Conservation (phyloP, 164 flowering plant species). For the Aristolochia fimbriata region DNA sequence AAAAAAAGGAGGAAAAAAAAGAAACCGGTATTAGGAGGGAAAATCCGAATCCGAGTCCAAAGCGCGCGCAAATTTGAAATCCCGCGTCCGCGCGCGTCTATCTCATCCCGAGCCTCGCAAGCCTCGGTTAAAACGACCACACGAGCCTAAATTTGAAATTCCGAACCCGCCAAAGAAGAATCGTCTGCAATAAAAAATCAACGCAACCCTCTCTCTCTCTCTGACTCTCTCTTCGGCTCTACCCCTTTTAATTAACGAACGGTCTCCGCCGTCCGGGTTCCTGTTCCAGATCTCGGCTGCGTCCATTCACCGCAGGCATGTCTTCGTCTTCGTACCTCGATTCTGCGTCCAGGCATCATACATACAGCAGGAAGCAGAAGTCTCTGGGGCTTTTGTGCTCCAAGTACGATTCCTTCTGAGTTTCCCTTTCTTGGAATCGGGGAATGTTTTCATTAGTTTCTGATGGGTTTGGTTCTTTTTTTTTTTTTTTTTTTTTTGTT, state of each 20-base stretch:
- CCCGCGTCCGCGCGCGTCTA: conserved; percentile 2
- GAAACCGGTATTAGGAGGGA: no score
- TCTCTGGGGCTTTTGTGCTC: conserved; percentile 85
- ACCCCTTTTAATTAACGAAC: neutral
- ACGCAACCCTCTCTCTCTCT: neutral
- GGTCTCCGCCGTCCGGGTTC: no score
- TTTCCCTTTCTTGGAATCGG: neutral
- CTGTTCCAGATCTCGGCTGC: neutral
- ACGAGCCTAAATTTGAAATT: conserved; percentile 13
- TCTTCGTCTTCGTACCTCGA: conserved; percentile 5
- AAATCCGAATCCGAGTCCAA: no score
- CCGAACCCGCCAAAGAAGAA: conserved; percentile 9
- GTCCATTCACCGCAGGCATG: neutral
- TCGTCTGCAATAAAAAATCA: neutral
- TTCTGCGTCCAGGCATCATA: conserved; percentile 24
- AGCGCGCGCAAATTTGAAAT: conserved; percentile 6
- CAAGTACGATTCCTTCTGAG: conserved; percentile 32
- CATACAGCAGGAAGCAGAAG: conserved; percentile 79
- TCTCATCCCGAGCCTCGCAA: no score
- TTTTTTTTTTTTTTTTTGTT: neutral
- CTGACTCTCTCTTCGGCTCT: conserved; percentile 5
- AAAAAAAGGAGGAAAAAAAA: no score
- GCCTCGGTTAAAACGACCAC: no score
- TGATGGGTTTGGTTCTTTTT: neutral
- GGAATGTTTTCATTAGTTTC: neutral